These are phyloP conservation scores for Magnaporthales sp. DNA, from an alignment of 2,329 filamentous ascomycete genomes.

Conservation along the genomic window DNA sequence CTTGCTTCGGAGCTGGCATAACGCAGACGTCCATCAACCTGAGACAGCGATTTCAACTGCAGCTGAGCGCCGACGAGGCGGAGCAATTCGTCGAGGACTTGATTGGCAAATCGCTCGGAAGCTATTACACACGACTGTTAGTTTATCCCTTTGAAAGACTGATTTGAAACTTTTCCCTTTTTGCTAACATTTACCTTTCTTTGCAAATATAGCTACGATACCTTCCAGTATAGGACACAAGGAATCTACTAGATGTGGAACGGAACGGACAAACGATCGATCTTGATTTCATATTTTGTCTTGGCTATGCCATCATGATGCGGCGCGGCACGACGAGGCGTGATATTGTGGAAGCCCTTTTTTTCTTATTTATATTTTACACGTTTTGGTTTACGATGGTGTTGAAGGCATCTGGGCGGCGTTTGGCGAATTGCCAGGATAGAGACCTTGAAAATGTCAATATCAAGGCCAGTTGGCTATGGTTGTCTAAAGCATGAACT, in stretches of 20 bases:
- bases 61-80: conserved; percentile 74
- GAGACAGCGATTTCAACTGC: conserved; percentile 69
- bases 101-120: conserved; percentile 72
- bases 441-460: neutral
- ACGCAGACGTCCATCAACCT: conserved; percentile 60
- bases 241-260: conserved; percentile 59
- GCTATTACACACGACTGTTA: conserved; percentile 80
- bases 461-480: neutral
- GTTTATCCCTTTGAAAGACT: conserved; percentile 19
- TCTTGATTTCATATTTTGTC: neutral
- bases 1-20: conserved; percentile 71
- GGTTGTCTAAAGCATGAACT: neutral
- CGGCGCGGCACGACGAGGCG: neutral
- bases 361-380: neutral
- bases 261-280: neutral
- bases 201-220: conserved; percentile 55
- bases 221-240: conserved; percentile 81
- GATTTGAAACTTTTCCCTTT: too few relatives aligned
- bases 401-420: neutral
- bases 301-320: neutral
- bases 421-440: neutral
- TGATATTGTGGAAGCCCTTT: neutral
- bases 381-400: neutral
- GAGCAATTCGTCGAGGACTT: conserved; percentile 76
- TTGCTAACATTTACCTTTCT: conserved; percentile 10